These are phyloP conservation scores for Rusavskia elegans DNA, from an alignment of 495 filamentous ascomycete species.

Conservation along the genomic window DNA sequence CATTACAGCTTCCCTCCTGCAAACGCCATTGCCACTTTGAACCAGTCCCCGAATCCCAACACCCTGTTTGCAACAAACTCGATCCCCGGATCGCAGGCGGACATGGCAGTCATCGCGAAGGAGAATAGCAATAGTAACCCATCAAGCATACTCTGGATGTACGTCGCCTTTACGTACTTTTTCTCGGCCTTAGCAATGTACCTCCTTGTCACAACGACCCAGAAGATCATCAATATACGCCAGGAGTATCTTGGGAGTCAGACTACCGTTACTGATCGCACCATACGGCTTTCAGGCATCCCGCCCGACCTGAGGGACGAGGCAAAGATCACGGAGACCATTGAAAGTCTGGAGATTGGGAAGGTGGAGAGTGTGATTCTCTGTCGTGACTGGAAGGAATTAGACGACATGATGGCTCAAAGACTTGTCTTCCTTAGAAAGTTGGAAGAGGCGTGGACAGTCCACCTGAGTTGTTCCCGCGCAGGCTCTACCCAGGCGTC, in stretches of 20 bases:
- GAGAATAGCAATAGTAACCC: neutral
- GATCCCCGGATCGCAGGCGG: neutral
- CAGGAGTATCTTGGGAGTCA: conserved; percentile 89
- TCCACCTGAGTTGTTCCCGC: conserved; percentile 35
- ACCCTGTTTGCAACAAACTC: neutral
- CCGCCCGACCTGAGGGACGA: conserved; percentile 67
- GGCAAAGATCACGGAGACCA: conserved; percentile 66
- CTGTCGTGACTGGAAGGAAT: conserved; percentile 71
- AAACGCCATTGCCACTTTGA: neutral
- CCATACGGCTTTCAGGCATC: conserved; percentile 80
- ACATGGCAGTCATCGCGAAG: neutral
- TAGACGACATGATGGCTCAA: conserved; percentile 61
- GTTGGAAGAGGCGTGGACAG: conserved; percentile 77
- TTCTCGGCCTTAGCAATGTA: conserved; percentile 76
- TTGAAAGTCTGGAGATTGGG: conserved; percentile 82
- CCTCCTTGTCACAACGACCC: conserved; percentile 64
- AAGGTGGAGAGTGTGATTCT: conserved; percentile 80
- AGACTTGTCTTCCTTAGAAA: conserved; percentile 48
- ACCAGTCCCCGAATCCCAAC: neutral
- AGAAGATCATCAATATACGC: conserved; percentile 64
- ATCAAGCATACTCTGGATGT: conserved; percentile 71
- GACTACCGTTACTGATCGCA: conserved; percentile 86
- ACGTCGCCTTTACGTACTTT: conserved; percentile 78
- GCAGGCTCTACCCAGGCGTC: neutral
- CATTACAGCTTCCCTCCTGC: conserved; percentile 1